Base-by-base conservation (phyloP, 2,329 filamentous ascomycete species). In the Acephala macrosclerotiorum region DNA sequence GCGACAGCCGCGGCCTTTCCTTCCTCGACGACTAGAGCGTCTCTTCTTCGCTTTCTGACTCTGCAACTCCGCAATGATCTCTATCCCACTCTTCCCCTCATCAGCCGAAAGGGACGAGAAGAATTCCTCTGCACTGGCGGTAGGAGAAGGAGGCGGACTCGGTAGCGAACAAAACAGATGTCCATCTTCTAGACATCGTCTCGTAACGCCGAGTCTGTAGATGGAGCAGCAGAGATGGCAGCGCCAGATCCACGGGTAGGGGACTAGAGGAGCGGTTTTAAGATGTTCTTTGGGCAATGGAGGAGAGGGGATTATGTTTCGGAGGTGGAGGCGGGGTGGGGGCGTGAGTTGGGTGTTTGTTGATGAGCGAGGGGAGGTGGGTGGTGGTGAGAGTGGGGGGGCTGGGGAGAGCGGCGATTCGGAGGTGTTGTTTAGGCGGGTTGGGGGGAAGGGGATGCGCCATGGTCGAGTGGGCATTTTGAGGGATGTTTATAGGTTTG, bases 231-330 rank as follows among this genome's bases (percentile, higher is more conserved):
- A 80, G 5, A 68, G 64, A 60, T 78, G 77, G 63, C 78, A 80
- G 16, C 75, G 74, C 78, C 78, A 79, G 12, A 78, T 59, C 77
- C 76, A 80, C 11, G 77, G 68, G 9, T 60, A 22, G 53, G 72
- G 22, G 67, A 70, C 7, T 72, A 71, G 1, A 66, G 76, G n/a
- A 60, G 72, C 3, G 68, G 72, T 40, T 68, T 68, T 9, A 58
- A 60, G 7, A 72, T 74, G 26, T 66, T 72, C 1, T 67, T 73
- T 1, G 56, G 73, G 7, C 67, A 75, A 16, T 67, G 71, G 35
- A 58, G 14, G 74, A 66, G 35, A 74, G 69, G 18, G 74, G 71
- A 47, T 66, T 66, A 38, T 71, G 66, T 45, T 74, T 63, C 38
- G 65, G 6, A 68, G 65, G 36, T 73, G 68, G 61, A 70, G 66